Conservation (phyloP, 345 rosid species). For the Pistacia vera region DNA sequence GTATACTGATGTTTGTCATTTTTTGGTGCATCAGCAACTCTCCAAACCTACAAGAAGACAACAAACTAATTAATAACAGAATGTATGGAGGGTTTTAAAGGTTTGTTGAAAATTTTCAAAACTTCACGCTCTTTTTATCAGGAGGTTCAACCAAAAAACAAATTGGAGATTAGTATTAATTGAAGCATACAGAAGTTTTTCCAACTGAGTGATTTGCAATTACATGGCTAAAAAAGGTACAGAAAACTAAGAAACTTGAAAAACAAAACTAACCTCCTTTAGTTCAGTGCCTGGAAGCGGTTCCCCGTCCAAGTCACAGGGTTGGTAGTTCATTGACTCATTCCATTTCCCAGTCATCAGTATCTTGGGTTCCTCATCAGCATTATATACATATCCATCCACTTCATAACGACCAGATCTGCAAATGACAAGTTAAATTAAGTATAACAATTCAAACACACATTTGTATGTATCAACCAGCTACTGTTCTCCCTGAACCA, state of each 20-base stretch:
- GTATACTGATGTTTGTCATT: conserved; percentile 79
- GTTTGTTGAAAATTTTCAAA: no score
- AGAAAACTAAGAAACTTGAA: conserved; percentile 2
- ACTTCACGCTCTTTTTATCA: no score
- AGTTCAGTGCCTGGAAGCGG: conserved; percentile 77
- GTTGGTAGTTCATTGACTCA: conserved; percentile 72
- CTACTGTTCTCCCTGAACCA: not conserved
- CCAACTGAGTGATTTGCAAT: not conserved
- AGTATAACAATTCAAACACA: not conserved
- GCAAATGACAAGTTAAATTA: conserved; percentile 26
- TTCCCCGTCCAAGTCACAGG: conserved; percentile 81
- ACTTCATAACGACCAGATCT: conserved; percentile 92
- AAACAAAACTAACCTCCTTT: conserved; percentile 52
- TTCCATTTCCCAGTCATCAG: conserved; percentile 92
- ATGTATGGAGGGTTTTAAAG: no score
- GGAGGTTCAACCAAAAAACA: no score
- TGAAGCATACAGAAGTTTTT: not conserved
- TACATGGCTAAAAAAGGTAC: not conserved
- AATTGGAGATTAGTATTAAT: not conserved
- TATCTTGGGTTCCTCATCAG: conserved; percentile 81
- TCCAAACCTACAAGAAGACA: conserved; percentile 58
- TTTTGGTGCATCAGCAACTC: conserved; percentile 67
- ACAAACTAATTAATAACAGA: not conserved
- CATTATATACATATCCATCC: conserved; percentile 80
- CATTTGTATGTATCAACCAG: no score